A percentile compares a stretch with the other conserved stretches of the same genome.
Evolutionary conservation across 2,329 filamentous ascomycete genomes (phyloP).

Genomic region (Ophiostoma montium): DNA sequence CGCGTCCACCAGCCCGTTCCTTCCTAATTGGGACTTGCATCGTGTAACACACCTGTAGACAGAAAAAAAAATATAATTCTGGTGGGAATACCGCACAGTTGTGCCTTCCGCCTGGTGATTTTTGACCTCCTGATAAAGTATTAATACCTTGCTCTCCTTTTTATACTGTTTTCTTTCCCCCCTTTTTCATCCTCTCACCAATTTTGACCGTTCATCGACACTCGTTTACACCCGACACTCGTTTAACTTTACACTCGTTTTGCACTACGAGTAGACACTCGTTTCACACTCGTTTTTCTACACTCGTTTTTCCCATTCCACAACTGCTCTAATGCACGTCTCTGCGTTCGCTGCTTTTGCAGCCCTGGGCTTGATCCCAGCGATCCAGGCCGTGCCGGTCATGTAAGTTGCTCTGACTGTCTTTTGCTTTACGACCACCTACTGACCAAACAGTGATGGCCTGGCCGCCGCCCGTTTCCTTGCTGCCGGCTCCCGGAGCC

Average conservation of each 20-base stretch:
- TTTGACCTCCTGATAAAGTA: neutral
- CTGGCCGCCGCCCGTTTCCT: neutral
- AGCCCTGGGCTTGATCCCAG: neutral
- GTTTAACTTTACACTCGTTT: neutral
- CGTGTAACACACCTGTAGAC: neutral
- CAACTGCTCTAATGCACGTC: neutral
- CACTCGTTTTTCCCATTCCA: neutral
- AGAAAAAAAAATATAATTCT: no score
- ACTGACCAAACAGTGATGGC: neutral
- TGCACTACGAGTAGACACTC: neutral
- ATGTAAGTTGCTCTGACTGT: neutral
- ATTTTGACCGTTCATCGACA: neutral
- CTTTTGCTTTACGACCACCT: neutral
- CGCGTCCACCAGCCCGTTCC: neutral
- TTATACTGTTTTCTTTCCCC: neutral
- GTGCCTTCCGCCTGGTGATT: neutral
- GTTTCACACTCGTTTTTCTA: neutral
- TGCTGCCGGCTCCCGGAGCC: neutral
- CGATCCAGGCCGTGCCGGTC: neutral
- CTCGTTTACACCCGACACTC: neutral
- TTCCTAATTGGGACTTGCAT: slow-evolving; percentile 2
- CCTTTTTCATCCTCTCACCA: neutral
- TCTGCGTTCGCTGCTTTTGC: neutral
- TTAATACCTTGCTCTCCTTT: no score
- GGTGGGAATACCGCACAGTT: neutral